phyloP scores from a whole-genome alignment of 1,284 basidiomycete species.

The Cryptococcus sp. region DNA sequence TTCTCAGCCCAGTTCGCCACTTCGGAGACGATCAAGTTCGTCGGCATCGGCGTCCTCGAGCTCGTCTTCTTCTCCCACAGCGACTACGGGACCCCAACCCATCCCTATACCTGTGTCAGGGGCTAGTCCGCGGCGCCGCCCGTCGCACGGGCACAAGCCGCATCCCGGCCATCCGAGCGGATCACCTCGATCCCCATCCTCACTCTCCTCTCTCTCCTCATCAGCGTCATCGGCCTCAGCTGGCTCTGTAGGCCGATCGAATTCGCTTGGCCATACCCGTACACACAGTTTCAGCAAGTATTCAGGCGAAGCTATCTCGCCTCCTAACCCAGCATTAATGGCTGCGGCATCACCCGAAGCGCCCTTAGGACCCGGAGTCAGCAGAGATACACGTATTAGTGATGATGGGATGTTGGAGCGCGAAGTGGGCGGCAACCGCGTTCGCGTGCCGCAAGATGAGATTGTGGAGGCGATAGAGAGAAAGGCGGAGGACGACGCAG shows the following conservation, averaged over 20 bases:
- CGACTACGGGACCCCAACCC: conserved; percentile 2
- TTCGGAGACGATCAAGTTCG: not conserved
- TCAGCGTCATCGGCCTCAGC: conserved; percentile 6
- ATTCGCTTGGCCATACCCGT: too few relatives aligned
- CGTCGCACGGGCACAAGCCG: conserved; percentile 10
- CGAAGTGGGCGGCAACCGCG: conserved; percentile 37
- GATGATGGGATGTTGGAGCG: conserved; percentile 44
- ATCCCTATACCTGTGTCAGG: conserved; percentile 7
- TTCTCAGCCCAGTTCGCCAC: not conserved
- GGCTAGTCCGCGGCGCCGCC: not conserved
- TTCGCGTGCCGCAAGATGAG: conserved; percentile 51
- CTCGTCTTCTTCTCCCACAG: conserved; percentile 1
- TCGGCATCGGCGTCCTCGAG: not conserved
- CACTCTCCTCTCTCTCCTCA: conserved; percentile 1
- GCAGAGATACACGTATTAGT: conserved; percentile 35
- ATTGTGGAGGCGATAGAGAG: conserved; percentile 42
- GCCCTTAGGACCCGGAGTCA: conserved; percentile 51
- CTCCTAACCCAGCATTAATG: conserved; percentile 41
- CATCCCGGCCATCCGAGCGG: conserved; percentile 14
- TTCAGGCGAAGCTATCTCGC: conserved; percentile 34
- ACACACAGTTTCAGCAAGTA: not conserved
- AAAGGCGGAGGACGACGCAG: conserved; percentile 23
- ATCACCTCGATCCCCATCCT: not conserved
- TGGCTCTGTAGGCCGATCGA: not conserved
- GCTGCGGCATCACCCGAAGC: conserved; percentile 32